These are phyloP conservation scores for Lentithecium fluviatile DNA, from an alignment of 495 filamentous ascomycete species.

Conservation along the genomic window DNA sequence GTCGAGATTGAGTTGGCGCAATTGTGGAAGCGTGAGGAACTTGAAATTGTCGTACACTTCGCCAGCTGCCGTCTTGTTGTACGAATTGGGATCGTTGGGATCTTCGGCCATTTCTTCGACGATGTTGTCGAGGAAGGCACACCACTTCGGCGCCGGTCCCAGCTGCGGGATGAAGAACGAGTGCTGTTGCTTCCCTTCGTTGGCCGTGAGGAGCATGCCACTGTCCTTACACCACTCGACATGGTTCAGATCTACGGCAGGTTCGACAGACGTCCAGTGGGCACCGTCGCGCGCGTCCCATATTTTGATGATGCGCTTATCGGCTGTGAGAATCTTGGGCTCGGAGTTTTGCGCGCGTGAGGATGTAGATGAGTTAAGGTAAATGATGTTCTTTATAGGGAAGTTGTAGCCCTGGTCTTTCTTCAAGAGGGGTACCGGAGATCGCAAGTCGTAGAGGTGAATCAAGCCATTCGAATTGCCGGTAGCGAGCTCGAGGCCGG, in stretches of 20 bases:
- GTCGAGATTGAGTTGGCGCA: slow-evolving; percentile 74
- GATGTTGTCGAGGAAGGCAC: slow-evolving; percentile 91
- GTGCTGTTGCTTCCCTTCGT: slow-evolving; percentile 90
- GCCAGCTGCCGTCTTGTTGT: slow-evolving; percentile 48
- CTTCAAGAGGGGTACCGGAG: slow-evolving; percentile 75
- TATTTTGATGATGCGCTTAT: slow-evolving; percentile 96
- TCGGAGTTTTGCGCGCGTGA: slow-evolving; percentile 61
- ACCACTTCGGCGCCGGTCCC: slow-evolving; percentile 91
- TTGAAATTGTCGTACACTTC: slow-evolving; percentile 98
- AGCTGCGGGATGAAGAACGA: slow-evolving; percentile 95
- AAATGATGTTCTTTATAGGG: slow-evolving; percentile 84
- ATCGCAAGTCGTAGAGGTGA: slow-evolving; percentile 88
- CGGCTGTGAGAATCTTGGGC: slow-evolving; percentile 84
- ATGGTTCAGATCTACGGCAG: slow-evolving; percentile 87
- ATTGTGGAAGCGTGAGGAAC: slow-evolving; percentile 84
- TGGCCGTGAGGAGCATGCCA: slow-evolving; percentile 92
- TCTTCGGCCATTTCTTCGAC: slow-evolving; percentile 98
- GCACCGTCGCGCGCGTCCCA: slow-evolving; percentile 80
- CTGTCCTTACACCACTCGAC: slow-evolving; percentile 84
- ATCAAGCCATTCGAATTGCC: slow-evolving; percentile 87
- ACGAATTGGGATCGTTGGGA: slow-evolving; percentile 66
- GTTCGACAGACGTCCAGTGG: slow-evolving; percentile 94
- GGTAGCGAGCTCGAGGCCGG: slow-evolving; percentile 83
- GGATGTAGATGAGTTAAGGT: slow-evolving; percentile 71
- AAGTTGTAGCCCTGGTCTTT: slow-evolving; percentile 98